A percentile compares a stretch with the other conserved stretches of the same genome.
Conservation (phyloP, 345 rosid genomes). For the Hibiscus tridactylites region DNA sequence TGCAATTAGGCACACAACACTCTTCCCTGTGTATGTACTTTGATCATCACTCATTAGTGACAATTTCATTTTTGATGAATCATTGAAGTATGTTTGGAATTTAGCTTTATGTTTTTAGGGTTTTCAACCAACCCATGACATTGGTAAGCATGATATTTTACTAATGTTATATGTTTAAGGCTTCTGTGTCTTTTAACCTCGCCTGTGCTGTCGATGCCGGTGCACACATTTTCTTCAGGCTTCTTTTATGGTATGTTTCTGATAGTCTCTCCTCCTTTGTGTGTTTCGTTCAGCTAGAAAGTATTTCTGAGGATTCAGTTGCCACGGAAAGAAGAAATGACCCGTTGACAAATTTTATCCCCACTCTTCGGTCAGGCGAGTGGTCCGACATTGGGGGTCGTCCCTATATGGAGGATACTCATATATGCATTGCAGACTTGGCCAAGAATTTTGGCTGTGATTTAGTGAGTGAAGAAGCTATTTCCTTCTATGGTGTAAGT, state of each 20-base stretch:
- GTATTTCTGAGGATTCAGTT: constrained; percentile 46
- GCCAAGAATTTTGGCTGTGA: constrained; percentile 39
- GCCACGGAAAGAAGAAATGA: constrained; percentile 24
- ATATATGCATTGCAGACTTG: constrained; percentile 64
- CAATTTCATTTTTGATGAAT: not conserved
- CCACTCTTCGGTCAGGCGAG: constrained; percentile 65
- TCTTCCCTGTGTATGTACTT: not conserved
- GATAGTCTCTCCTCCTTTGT: constrained; percentile 2
- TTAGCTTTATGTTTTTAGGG: too few relatives aligned
- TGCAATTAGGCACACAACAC: not conserved
- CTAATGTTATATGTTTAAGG: not conserved
- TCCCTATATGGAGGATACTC: constrained; percentile 71
- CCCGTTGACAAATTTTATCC: constrained; percentile 30
- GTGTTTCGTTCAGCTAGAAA: constrained; percentile 40
- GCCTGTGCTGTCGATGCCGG: not conserved
- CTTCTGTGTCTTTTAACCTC: not conserved
- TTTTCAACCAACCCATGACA: not conserved
- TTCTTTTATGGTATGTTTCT: not conserved
- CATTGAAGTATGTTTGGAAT: not conserved
- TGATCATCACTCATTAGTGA: not conserved
- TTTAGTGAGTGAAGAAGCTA: constrained; percentile 26
- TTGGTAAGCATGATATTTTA: not conserved
- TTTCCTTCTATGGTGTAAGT: constrained; percentile 74
- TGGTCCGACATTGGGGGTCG: constrained; percentile 71
- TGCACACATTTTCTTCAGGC: not conserved